Evolutionary conservation across 2,329 filamentous ascomycete species (phyloP), one percentile per base, ranked within the genome.

Genomic region (Cladosporium cucumerinum): DNA sequence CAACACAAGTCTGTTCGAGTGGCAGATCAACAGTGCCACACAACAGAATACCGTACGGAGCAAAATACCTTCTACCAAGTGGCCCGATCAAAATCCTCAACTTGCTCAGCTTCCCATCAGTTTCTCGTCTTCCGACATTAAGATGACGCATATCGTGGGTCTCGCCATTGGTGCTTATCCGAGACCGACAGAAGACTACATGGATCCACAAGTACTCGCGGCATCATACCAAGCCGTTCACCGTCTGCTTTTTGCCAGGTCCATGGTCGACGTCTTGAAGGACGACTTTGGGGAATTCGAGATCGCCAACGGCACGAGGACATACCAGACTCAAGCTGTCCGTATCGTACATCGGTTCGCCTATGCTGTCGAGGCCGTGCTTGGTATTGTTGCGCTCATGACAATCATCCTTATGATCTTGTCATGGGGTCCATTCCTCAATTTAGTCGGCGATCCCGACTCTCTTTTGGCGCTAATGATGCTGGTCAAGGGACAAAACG

Each of bases 201-300:
- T 79, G 1, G 74, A 80, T 46, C 73, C 75, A 28, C 57, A 71
- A 16, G 66, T 65, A 0, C 63, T 83, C 0, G 68, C 71, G 0
- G 32, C 67, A 1, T 76, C 78, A 0, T 82, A 80, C 54, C 72
- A 78, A 30, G 70, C 72, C 1, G 79, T 79, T 0, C 81, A 83
- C 61, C 71, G 77, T 16, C 32, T 84, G 0, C 67, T 83, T 0
- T 82, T 84, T 51, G 67, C 78, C 0, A 70, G 77, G 1, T 65
- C 71, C 0, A 73, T 80, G 72, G 66, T 69, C 0, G 74, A 78
- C 6, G 66, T 78, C 1, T 64, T 79, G 0, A 64, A 59, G 0
- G 12, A 32, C 0, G 61, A 71, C 7, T 64, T 72, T 36, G 18
- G 71, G 57, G 8, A 55, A 34, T 21, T 49, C n/a, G n/a, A n/a